Base-by-base conservation (phyloP, 148 eudicot species). In the Vaccinium myrtillus region DNA sequence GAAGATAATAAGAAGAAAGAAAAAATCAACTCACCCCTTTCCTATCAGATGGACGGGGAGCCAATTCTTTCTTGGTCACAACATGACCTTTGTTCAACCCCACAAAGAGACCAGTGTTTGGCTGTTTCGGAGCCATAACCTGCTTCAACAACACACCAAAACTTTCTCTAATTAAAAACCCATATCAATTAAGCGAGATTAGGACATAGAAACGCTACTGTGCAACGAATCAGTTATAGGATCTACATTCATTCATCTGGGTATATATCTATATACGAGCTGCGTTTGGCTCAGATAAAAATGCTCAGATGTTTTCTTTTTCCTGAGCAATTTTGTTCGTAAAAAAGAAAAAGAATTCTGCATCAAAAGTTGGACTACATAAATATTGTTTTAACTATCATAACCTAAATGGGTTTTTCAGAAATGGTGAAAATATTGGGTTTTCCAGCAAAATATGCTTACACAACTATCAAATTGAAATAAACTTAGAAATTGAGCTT, bases 11-110 rank as follows among this genome's bases (percentile, higher is more conserved):
- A 43, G 46, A 43, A 43, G 46, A 43, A 43, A 43, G 46, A 43
- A 67, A 87, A 83, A 21, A 77, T 25, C 7, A 73, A 63, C 78
- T 85, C 70, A 89, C 91, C 83, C 91, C 91, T 83, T 87, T 89
- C 63, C 89, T 82, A 63, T 85, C 91, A 65, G 89, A 89, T 70
- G 91, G 91, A 27, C 87, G 87, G 1, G 91, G 87, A 32, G 84
- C 86, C 84, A 87, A 63, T 58, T 89, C 91, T 81, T 89, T 89
- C 87, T 81, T 89, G 80, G 91, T 89, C 30, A 81, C 84, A 80
- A 89, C 75, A 81, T 89, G 91, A 11, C 91, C 91, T 87, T 83
- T 89, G 91, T 89, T 89, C 8, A 89, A 84, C 83, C 91, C 91
- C 39, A 89, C 91, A 85, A 83, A 85, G 69, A 89, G 87, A 75